Conservation (phyloP, 1,139 yeast genomes). For the Yarrowia galli region DNA sequence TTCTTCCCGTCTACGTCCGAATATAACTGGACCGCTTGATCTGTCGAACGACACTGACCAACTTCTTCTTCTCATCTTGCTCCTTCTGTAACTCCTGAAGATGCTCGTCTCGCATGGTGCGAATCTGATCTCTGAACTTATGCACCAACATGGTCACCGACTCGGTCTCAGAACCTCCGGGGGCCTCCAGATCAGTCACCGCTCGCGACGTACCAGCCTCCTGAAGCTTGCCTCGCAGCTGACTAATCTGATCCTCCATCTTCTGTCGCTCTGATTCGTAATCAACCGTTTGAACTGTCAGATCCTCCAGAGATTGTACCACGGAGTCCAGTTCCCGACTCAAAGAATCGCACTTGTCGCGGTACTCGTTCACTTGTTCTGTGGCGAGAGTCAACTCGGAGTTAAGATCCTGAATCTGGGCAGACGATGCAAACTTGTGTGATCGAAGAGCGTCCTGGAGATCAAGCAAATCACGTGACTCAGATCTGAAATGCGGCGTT, state of each 20-base stretch:
- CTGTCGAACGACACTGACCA: constrained; percentile 54
- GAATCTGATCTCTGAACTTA: constrained; percentile 73
- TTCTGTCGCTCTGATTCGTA: constrained; percentile 50
- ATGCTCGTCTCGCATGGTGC: constrained; percentile 67
- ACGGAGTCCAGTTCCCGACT: constrained; percentile 49
- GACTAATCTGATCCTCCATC: constrained; percentile 46
- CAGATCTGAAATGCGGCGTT: background rate
- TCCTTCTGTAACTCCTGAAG: constrained; percentile 66
- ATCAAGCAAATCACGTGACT: constrained; percentile 16
- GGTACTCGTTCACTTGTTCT: constrained; percentile 48
- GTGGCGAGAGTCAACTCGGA: constrained; percentile 46
- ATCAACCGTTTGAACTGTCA: constrained; percentile 51
- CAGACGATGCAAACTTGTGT: constrained; percentile 46
- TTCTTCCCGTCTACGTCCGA: background rate
- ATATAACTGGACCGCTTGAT: constrained; percentile 45
- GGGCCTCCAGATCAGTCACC: background rate
- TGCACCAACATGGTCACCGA: constrained; percentile 59
- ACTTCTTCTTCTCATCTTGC: constrained; percentile 60
- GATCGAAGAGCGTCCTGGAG: constrained; percentile 35
- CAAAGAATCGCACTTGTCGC: constrained; percentile 48
- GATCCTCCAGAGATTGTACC: constrained; percentile 50
- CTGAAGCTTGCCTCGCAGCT: constrained; percentile 45
- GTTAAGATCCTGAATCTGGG: constrained; percentile 46
- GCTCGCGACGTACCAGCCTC: constrained; percentile 40
- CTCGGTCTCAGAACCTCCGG: constrained; percentile 39